These are phyloP conservation scores for Excoecaria agallocha DNA, from an alignment of 345 rosid species.

Conservation along the genomic window DNA sequence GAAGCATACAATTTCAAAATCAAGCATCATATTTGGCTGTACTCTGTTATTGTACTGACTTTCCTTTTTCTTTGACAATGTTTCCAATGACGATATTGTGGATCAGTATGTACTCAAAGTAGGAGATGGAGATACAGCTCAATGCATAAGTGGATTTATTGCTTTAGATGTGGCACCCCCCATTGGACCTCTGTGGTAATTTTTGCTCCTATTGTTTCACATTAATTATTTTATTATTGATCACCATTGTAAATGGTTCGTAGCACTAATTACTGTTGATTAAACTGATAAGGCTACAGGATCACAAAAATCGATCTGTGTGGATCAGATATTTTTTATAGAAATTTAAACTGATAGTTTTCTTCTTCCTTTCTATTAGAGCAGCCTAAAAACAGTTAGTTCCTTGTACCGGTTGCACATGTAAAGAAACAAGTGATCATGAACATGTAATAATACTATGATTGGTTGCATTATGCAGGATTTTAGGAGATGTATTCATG, in stretches of 20 bases:
- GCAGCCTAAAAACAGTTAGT: neutral
- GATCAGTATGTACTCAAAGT: slow-evolving; percentile 35
- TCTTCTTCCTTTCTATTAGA: neutral
- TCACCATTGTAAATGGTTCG: neutral
- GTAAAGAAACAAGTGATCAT: too few species aligned
- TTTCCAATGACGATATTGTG: neutral
- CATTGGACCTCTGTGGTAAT: slow-evolving; percentile 34
- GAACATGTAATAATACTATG: neutral
- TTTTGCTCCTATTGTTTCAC: neutral
- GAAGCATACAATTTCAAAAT: too few species aligned
- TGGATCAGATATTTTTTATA: neutral
- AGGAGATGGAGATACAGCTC: slow-evolving; percentile 32
- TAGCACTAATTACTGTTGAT: neutral
- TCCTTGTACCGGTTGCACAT: too few species aligned
- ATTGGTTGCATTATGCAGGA: slow-evolving; percentile 18
- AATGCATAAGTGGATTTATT: slow-evolving; percentile 34
- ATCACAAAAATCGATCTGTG: neutral
- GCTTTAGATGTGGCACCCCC: slow-evolving; percentile 33
- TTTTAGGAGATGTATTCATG: slow-evolving; percentile 39
- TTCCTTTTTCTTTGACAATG: neutral
- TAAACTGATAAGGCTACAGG: neutral
- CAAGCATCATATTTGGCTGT: too few species aligned
- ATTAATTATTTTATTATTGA: neutral
- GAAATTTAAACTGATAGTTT: neutral
- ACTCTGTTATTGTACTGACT: neutral